A percentile compares a stretch with the other conserved stretches of the same genome.
Evolutionary conservation across 257 asterid species (phyloP).

Genomic region (Forsythia suspensa): DNA sequence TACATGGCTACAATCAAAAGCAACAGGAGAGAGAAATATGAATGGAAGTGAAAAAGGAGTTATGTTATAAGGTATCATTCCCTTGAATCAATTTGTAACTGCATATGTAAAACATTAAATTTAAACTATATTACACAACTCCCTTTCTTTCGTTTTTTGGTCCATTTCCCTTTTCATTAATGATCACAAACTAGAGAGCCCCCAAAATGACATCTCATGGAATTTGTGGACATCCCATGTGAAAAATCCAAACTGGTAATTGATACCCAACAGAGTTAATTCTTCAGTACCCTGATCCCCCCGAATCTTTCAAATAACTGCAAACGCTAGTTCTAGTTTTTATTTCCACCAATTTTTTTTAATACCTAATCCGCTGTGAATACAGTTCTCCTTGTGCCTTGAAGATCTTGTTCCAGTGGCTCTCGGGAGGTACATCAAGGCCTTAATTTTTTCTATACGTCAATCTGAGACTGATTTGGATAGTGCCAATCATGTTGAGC

Average conservation of each 20-base stretch:
- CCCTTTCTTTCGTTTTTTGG: neutral
- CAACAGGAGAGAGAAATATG: neutral
- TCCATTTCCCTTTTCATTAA: neutral
- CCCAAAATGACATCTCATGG: neutral
- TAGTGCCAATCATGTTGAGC: slow-evolving; percentile 48
- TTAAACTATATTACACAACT: neutral
- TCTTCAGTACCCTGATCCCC: too few relatives aligned
- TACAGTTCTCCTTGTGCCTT: slow-evolving; percentile 95
- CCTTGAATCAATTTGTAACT: neutral
- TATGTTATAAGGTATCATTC: neutral
- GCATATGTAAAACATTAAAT: neutral
- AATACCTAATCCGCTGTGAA: slow-evolving; percentile 24
- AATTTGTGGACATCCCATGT: slow-evolving; percentile 6
- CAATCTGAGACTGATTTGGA: slow-evolving; percentile 43
- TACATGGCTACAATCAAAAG: neutral
- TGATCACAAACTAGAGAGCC: neutral
- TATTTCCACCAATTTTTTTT: slow-evolving; percentile 7
- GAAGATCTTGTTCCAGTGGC: slow-evolving; percentile 96
- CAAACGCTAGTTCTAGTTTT: slow-evolving; percentile 12
- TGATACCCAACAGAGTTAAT: neutral
- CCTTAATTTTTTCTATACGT: slow-evolving; percentile 54
- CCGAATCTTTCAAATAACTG: neutral
- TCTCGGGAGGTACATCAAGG: slow-evolving; percentile 80
- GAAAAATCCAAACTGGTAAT: slow-evolving; percentile 11
- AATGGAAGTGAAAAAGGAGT: neutral